Percentiles rank a stretch among this genome's conserved stretches.
phyloP scores from a whole-genome alignment of 768 basidiomycete genomes.

The Coprinopsis sp. region DNA sequence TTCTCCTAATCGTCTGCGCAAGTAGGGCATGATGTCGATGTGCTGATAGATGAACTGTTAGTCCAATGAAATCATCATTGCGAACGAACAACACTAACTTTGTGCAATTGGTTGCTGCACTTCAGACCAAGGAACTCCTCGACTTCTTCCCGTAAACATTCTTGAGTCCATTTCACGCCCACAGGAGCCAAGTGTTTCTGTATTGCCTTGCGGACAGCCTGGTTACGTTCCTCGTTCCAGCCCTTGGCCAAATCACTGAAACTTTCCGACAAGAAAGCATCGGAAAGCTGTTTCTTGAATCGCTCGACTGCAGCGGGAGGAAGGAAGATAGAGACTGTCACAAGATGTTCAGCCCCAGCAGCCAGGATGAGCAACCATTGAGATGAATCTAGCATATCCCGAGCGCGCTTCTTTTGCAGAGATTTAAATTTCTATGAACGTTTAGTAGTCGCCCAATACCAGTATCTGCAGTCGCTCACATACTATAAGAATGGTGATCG shows the following conservation, averaged over 20 bases:
- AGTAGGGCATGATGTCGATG: slow-evolving; percentile 76
- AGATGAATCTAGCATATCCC: slow-evolving; percentile 60
- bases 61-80: neutral
- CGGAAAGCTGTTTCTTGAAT: slow-evolving; percentile 71
- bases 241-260: slow-evolving; percentile 80
- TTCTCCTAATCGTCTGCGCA: slow-evolving; percentile 52
- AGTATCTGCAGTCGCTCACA: slow-evolving; percentile 36
- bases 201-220: slow-evolving; percentile 73
- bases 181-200: slow-evolving; percentile 79
- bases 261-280: slow-evolving; percentile 80
- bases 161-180: slow-evolving; percentile 83
- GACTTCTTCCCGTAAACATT: slow-evolving; percentile 84
- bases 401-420: slow-evolving; percentile 70
- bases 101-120: slow-evolving; percentile 64
- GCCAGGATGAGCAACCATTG: slow-evolving; percentile 89
- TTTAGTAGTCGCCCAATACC: neutral
- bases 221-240: slow-evolving; percentile 86
- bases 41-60: slow-evolving; percentile 45
- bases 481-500: slow-evolving; percentile 67
- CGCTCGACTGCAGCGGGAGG: slow-evolving; percentile 56
- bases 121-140: slow-evolving; percentile 75
- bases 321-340: slow-evolving; percentile 69
- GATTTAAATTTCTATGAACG: slow-evolving; percentile 87
- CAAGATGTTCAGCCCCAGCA: slow-evolving; percentile 85
- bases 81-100: slow-evolving; percentile 52